These are phyloP conservation scores for Chaetoceros muelleri DNA, from an alignment of 108 stramenopile genomes.

Conservation along the genomic window DNA sequence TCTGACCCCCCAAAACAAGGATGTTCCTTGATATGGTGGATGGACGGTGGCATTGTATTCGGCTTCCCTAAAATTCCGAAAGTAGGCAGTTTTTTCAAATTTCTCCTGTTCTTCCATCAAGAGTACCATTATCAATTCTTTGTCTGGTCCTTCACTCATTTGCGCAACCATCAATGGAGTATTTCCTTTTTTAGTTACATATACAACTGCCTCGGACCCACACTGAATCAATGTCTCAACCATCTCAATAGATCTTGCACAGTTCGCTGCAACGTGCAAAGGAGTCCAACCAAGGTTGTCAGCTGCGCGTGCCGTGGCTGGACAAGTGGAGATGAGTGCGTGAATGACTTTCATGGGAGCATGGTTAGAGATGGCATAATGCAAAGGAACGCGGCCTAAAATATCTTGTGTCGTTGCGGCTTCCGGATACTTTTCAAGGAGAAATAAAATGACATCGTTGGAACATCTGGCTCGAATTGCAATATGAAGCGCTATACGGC, in stretches of 20 bases:
- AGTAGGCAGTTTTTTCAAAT: not conserved
- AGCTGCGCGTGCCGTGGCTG: not conserved
- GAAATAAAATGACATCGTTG: not conserved
- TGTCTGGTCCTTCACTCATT: not conserved
- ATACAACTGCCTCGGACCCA: not conserved
- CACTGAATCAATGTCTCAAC: not conserved
- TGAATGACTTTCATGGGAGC: slow-evolving; percentile 5
- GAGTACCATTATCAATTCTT: not conserved
- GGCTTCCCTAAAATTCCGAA: not conserved
- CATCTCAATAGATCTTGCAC: not conserved
- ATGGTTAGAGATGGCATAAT: slow-evolving; percentile 7
- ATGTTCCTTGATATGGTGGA: not conserved
- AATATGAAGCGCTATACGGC: slow-evolving; percentile 7
- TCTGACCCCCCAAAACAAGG: not conserved
- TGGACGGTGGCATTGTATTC: not conserved
- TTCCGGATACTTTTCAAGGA: slow-evolving; percentile 3
- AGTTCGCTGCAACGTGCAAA: slow-evolving; percentile 2
- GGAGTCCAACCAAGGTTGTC: slow-evolving; percentile 9
- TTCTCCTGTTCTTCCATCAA: not conserved
- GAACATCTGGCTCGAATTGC: not conserved
- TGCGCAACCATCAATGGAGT: not conserved
- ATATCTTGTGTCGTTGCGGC: not conserved
- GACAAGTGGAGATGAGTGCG: not conserved
- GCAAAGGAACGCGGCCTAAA: slow-evolving; percentile 11
- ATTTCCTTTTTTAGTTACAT: not conserved